Conservation (phyloP, 352 stramenopile genomes). For the Globisporangium camurandrum region DNA sequence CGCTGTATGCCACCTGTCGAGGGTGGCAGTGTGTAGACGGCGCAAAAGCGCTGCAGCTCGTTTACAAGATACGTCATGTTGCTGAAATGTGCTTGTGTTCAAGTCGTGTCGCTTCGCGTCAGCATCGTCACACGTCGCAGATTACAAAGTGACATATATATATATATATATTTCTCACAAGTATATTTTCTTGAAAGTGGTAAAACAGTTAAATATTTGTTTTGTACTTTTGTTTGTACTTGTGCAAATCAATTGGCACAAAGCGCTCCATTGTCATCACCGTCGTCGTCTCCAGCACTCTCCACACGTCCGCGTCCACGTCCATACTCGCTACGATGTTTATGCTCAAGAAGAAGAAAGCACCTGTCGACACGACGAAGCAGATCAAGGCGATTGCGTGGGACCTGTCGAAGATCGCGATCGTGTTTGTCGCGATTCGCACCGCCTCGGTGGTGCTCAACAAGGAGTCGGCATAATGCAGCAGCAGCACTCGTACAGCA, state of each 20-base stretch:
- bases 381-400: conserved; percentile 67
- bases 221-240: no score
- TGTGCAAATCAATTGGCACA: neutral
- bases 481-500: conserved; percentile 4
- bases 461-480: conserved; percentile 38
- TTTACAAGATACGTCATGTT: no score
- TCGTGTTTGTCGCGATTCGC: conserved; percentile 70
- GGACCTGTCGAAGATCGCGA: conserved; percentile 70
- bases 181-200: conserved; percentile 3
- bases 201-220: neutral
- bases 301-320: neutral
- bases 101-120: no score
- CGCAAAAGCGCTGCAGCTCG: no score
- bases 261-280: neutral
- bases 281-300: neutral
- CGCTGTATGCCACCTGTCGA: no score
- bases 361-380: conserved; percentile 69
- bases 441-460: conserved; percentile 65
- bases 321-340: conserved; percentile 38
- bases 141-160: neutral
- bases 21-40: no score
- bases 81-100: no score
- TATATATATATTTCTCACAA: neutral
- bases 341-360: conserved; percentile 87
- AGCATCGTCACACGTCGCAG: no score